Percentiles rank a stretch among this genome's conserved stretches.
Conservation (phyloP, 352 stramenopile species). For the Phytophthora uliginosa region DNA sequence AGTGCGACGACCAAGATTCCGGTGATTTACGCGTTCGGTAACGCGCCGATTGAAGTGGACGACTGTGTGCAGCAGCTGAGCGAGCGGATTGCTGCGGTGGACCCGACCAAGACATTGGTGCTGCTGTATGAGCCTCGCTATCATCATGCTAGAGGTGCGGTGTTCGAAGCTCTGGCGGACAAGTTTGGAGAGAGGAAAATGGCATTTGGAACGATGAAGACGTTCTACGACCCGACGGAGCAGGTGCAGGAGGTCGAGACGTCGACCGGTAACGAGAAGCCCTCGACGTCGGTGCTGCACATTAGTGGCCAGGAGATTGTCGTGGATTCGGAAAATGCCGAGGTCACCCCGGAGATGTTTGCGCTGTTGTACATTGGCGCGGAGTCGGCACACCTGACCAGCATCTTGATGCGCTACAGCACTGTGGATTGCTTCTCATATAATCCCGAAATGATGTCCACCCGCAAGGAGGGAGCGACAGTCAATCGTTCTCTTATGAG, state of each 20-base stretch:
- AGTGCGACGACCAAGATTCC: constrained; percentile 84
- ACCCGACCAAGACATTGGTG: constrained; percentile 71
- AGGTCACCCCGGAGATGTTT: constrained; percentile 51
- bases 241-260: constrained; percentile 7
- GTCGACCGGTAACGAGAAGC: background rate
- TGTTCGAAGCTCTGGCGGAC: constrained; percentile 59
- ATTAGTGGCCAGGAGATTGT: constrained; percentile 75
- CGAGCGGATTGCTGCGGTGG: constrained; percentile 33
- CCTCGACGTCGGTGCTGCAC: constrained; percentile 32
- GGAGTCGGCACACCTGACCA: constrained; percentile 85
- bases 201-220: constrained; percentile 73
- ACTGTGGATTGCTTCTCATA: constrained; percentile 80
- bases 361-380: constrained; percentile 80
- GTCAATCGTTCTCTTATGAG: constrained; percentile 84
- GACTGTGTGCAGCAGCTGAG: constrained; percentile 61
- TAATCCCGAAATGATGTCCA: constrained; percentile 53
- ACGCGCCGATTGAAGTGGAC: constrained; percentile 70
- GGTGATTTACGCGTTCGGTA: constrained; percentile 94
- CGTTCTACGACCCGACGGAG: constrained; percentile 72
- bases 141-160: constrained; percentile 73
- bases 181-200: constrained; percentile 52
- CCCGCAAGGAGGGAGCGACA: constrained; percentile 63
- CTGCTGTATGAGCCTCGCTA: constrained; percentile 94
- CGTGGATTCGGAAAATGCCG: constrained; percentile 34
- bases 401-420: constrained; percentile 85